Percentiles rank a stretch among this genome's conserved stretches.
Evolutionary conservation across 202 grass and related monocot species (phyloP).

Genomic region (Setaria italica): DNA sequence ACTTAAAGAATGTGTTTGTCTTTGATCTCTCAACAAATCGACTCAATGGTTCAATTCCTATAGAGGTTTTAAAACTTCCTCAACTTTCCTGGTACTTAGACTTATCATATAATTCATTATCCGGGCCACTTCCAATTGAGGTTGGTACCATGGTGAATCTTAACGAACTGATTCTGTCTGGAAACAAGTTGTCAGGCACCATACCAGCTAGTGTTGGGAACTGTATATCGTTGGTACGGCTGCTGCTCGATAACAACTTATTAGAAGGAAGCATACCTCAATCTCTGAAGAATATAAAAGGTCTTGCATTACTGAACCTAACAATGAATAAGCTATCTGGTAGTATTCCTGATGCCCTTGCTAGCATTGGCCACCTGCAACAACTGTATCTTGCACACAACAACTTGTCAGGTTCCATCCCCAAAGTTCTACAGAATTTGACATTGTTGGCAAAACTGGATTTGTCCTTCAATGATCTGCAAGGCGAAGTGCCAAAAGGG

Average conservation of each 20-base stretch:
- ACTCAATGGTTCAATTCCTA: conserved; percentile 42
- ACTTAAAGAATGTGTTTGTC: conserved; percentile 4
- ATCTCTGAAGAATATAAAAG: conserved; percentile 32
- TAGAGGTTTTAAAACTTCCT: conserved; percentile 3
- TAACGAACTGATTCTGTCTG: conserved; percentile 37
- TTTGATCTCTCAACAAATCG: conserved; percentile 45
- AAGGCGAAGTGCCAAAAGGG: conserved; percentile 36
- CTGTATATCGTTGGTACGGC: conserved; percentile 1
- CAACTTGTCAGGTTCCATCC: conserved; percentile 40
- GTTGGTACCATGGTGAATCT: conserved; percentile 33
- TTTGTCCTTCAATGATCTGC: conserved; percentile 51
- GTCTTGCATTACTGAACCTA: conserved; percentile 23
- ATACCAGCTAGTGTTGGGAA: conserved; percentile 44
- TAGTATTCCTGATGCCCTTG: conserved; percentile 31
- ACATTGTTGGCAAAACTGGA: not conserved
- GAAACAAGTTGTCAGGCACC: conserved; percentile 43
- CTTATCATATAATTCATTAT: conserved; percentile 42
- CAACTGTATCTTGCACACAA: conserved; percentile 37
- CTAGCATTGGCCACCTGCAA: conserved; percentile 29
- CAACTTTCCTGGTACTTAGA: conserved; percentile 24
- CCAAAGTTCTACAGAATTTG: conserved; percentile 27
- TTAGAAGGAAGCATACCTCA: conserved; percentile 47
- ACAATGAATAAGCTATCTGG: conserved; percentile 51
- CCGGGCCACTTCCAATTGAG: conserved; percentile 36
- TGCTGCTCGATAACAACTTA: conserved; percentile 34